These are phyloP conservation scores for Neonectria neomacrospora DNA, from an alignment of 2,329 filamentous ascomycete species.

Conservation along the genomic window DNA sequence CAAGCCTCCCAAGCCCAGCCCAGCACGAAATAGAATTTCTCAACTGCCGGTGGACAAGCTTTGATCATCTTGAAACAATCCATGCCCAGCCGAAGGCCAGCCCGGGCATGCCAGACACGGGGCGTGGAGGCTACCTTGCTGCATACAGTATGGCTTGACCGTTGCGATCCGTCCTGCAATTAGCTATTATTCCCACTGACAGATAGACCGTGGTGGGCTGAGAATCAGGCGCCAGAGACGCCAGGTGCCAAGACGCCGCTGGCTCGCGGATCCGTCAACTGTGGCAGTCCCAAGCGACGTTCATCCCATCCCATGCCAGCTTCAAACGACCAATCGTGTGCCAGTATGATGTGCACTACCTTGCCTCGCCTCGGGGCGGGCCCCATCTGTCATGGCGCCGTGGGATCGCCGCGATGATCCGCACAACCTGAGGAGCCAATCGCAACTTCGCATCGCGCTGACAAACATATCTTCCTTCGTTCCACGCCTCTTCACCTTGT, in stretches of 20 bases:
- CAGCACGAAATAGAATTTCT: neutral
- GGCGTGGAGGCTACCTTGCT: constrained; percentile 29
- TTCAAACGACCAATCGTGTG: constrained; percentile 35
- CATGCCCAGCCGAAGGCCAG: constrained; percentile 26
- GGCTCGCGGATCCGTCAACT: constrained; percentile 2
- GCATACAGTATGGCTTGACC: constrained; percentile 25
- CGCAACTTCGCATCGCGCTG: constrained; percentile 45
- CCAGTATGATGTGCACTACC: constrained; percentile 29
- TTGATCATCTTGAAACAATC: constrained; percentile 21
- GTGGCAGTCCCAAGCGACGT: constrained; percentile 19
- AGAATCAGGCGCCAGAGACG: neutral
- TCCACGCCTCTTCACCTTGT: neutral
- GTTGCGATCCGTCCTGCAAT: constrained; percentile 27
- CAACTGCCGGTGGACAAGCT: constrained; percentile 12
- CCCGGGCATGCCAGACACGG: constrained; percentile 36
- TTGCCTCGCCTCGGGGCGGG: constrained; percentile 35
- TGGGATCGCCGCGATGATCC: constrained; percentile 44
- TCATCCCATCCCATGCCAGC: constrained; percentile 31
- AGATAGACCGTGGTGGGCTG: neutral
- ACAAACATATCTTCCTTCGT: constrained; percentile 34
- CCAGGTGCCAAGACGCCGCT: constrained; percentile 3
- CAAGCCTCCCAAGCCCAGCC: constrained; percentile 5
- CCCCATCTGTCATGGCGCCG: constrained; percentile 43
- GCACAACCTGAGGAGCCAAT: constrained; percentile 48
- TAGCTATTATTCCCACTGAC: constrained; percentile 9